These are phyloP conservation scores for Schizophyllum commune DNA, from an alignment of 1,284 basidiomycete species.

Conservation along the genomic window DNA sequence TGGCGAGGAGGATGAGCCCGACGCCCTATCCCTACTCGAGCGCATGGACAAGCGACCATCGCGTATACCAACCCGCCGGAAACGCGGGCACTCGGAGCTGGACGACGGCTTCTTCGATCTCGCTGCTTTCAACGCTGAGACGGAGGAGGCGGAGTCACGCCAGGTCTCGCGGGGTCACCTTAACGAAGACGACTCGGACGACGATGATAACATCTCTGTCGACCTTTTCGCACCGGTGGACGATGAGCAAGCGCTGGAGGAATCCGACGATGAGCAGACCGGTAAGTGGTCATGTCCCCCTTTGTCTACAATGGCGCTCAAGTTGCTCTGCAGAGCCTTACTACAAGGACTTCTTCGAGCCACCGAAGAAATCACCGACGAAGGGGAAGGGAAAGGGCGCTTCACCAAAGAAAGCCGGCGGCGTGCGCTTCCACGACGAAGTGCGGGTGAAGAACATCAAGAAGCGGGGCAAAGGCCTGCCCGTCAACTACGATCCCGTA, in stretches of 20 bases:
- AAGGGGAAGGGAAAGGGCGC: slow-evolving; percentile 15
- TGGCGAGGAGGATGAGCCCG: slow-evolving; percentile 38
- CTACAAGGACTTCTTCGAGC: slow-evolving; percentile 73
- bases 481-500: slow-evolving; percentile 25
- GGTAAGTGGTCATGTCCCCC: slow-evolving; percentile 32
- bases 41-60: slow-evolving; percentile 14
- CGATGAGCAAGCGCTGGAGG: slow-evolving; percentile 27
- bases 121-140: slow-evolving; percentile 83
- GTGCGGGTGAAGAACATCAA: slow-evolving; percentile 77
- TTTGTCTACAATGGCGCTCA: slow-evolving; percentile 6
- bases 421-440: slow-evolving; percentile 74
- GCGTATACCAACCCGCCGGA: slow-evolving; percentile 17
- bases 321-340: slow-evolving; percentile 37
- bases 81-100: slow-evolving; percentile 48
- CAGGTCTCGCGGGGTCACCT: slow-evolving; percentile 54
- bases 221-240: slow-evolving; percentile 69
- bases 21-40: slow-evolving; percentile 7
- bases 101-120: slow-evolving; percentile 94
- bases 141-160: slow-evolving; percentile 72
- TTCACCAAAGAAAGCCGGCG: slow-evolving; percentile 21
- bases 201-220: slow-evolving; percentile 45
- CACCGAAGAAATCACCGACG: slow-evolving; percentile 19
- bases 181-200: slow-evolving; percentile 48
- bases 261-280: slow-evolving; percentile 33
- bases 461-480: slow-evolving; percentile 53